phyloP scores from a whole-genome alignment of 768 basidiomycete genomes.

The Hygrocybe coccinea region DNA sequence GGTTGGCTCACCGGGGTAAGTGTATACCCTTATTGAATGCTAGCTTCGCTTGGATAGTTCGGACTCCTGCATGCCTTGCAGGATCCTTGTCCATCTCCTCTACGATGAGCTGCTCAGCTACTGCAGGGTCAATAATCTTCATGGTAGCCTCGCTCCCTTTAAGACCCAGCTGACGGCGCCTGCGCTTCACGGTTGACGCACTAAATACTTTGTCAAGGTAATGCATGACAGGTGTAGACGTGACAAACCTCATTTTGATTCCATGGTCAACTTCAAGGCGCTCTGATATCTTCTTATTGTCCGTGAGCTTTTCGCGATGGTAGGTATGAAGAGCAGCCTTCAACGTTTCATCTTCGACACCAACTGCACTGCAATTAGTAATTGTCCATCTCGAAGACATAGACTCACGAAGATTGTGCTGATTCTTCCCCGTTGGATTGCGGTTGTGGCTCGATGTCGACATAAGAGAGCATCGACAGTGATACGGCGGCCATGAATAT shows the following conservation, averaged over 20 bases:
- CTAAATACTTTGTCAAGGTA: conserved; percentile 3
- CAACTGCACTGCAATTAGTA: conserved; percentile 10
- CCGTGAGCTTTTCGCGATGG: conserved; percentile 25
- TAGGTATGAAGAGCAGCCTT: conserved; percentile 21
- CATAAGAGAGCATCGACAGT: not conserved
- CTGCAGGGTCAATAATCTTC: conserved; percentile 20
- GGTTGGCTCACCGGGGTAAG: conserved; percentile 17
- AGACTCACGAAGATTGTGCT: conserved; percentile 27
- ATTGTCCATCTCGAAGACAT: not conserved
- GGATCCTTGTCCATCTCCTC: conserved; percentile 34
- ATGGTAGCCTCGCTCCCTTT: conserved; percentile 29
- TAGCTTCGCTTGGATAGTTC: conserved; percentile 26
- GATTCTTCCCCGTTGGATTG: conserved; percentile 26
- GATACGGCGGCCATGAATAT: not conserved
- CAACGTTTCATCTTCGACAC: conserved; percentile 18
- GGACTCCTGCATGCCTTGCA: conserved; percentile 22
- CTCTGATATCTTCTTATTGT: conserved; percentile 22
- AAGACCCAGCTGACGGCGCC: conserved; percentile 26
- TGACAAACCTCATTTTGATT: conserved; percentile 27
- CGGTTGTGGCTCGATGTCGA: not conserved
- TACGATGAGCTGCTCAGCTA: conserved; percentile 30
- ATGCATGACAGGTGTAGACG: too few relatives aligned
- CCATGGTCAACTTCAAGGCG: conserved; percentile 25
- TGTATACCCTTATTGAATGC: conserved; percentile 28
- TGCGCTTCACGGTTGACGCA: conserved; percentile 25